Evolutionary conservation across 2,329 filamentous ascomycete species (phyloP).

Genomic region (Penicillium sp.): DNA sequence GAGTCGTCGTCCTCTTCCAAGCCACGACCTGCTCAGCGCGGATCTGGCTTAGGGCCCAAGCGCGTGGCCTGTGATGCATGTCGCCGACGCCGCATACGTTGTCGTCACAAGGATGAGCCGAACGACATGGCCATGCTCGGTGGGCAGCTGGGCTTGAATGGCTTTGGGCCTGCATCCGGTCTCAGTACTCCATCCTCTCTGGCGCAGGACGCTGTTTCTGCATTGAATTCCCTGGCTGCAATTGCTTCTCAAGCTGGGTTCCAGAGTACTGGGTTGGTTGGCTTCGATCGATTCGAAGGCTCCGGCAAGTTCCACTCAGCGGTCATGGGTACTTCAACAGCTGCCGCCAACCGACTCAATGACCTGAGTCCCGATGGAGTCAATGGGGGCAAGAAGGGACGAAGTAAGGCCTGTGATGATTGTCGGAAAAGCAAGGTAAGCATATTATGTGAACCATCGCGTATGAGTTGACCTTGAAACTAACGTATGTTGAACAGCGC

Average conservation of each 20-base stretch:
- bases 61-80: conserved; percentile 63
- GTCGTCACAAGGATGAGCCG: conserved; percentile 63
- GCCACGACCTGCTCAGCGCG: conserved; percentile 54
- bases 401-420: conserved; percentile 66
- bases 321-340: conserved; percentile 31
- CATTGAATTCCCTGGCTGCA: conserved; percentile 42
- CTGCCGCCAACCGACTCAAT: conserved; percentile 27
- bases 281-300: conserved; percentile 34
- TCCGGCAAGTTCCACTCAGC: conserved; percentile 30
- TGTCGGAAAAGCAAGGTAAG: conserved; percentile 69
- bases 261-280: conserved; percentile 28
- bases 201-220: conserved; percentile 42
- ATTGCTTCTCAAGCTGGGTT: conserved; percentile 41
- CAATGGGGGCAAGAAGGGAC: conserved; percentile 55
- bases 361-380: conserved; percentile 38
- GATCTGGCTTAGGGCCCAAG: conserved; percentile 62
- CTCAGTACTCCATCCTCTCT: conserved; percentile 36
- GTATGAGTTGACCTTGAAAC: conserved; percentile 14
- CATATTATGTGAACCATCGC: conserved; percentile 6
- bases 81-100: conserved; percentile 62
- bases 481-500: conserved; percentile 48
- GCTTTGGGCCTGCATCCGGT: conserved; percentile 33
- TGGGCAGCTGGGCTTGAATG: conserved; percentile 32
- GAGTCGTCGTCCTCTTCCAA: conserved; percentile 33
- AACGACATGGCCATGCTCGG: conserved; percentile 28